These are phyloP conservation scores for Mycena haematopus DNA, from an alignment of 768 basidiomycete genomes.

Conservation along the genomic window DNA sequence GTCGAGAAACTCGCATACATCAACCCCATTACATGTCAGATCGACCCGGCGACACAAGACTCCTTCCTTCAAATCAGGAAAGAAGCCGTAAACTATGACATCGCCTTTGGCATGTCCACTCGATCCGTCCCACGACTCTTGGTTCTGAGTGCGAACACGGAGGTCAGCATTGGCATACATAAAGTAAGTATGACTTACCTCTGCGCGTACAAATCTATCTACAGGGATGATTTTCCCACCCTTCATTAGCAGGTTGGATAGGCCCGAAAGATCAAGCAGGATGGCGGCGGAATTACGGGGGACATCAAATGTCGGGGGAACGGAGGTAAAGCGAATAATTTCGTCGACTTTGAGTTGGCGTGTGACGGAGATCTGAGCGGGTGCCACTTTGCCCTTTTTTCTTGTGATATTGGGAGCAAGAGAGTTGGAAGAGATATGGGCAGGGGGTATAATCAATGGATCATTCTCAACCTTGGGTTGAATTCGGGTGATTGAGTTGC, in stretches of 20 bases:
- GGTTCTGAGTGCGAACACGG: neutral
- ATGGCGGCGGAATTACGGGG: neutral
- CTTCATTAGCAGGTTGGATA: neutral
- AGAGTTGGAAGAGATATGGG: neutral
- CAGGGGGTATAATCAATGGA: neutral
- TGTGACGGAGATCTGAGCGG: neutral
- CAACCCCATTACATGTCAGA: constrained; percentile 11
- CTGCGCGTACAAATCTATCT: neutral
- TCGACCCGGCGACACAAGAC: constrained; percentile 3
- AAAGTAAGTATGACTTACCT: neutral
- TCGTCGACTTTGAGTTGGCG: neutral
- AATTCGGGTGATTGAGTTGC: neutral
- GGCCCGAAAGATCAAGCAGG: neutral
- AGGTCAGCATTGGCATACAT: neutral
- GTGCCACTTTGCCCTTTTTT: neutral
- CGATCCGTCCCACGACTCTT: constrained; percentile 1
- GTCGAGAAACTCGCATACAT: constrained; percentile 7
- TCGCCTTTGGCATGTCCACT: neutral
- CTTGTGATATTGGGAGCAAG: neutral
- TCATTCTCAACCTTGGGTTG: neutral
- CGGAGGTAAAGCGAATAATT: neutral
- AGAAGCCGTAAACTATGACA: neutral
- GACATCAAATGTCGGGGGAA: neutral
- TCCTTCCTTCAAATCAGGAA: neutral
- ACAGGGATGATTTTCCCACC: neutral